A percentile compares a stretch with the other conserved stretches of the same genome.
Evolutionary conservation across 1,139 yeast species (phyloP).

Genomic region (Entelexis paramagnoliae): DNA sequence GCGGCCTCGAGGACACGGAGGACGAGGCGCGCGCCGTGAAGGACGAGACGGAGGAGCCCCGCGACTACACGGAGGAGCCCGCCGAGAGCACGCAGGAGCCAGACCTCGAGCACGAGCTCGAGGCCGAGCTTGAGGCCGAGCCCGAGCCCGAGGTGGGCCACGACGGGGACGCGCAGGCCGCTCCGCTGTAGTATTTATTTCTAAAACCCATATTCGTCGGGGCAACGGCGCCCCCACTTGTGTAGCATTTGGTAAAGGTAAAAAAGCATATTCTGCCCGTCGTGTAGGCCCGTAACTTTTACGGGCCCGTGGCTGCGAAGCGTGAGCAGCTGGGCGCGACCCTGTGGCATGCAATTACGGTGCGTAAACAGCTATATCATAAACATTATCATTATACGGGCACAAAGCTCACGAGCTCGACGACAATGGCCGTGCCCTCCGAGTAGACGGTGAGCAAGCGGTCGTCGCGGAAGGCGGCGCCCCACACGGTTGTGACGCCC

Average conservation of each 20-base stretch:
- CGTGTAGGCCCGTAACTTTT: no score
- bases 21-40: constrained; percentile 12
- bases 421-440: constrained; percentile 29
- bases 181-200: neutral
- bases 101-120: neutral
- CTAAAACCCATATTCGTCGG: no score
- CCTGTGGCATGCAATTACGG: neutral
- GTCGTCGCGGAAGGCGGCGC: constrained; percentile 36
- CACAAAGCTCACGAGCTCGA: constrained; percentile 34
- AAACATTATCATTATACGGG: neutral
- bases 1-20: constrained; percentile 14
- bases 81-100: constrained; percentile 5
- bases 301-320: no score
- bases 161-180: neutral
- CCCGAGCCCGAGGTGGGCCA: neutral
- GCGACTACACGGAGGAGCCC: constrained; percentile 4
- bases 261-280: no score
- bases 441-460: constrained; percentile 36
- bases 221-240: no score
- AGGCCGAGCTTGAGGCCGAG: neutral
- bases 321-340: no score
- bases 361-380: neutral
- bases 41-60: constrained; percentile 16
- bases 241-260: no score
- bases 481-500: constrained; percentile 36